Evolutionary conservation across 208 protist genomes (phyloP).

Genomic region (Acanthamoeba royreba): DNA sequence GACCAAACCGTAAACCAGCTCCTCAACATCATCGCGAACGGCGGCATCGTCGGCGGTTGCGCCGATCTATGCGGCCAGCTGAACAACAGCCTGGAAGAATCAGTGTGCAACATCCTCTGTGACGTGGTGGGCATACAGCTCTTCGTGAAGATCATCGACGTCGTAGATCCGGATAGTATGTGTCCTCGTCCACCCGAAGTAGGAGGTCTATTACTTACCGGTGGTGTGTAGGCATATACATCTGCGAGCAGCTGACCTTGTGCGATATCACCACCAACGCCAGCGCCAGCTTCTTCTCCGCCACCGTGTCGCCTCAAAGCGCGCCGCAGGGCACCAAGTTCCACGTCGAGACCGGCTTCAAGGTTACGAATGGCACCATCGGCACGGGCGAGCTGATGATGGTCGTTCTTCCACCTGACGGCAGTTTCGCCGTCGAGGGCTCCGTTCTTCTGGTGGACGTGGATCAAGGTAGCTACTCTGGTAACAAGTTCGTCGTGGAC

Average conservation of each 20-base stretch:
- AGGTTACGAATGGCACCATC: constrained; percentile 55
- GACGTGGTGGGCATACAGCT: constrained; percentile 57
- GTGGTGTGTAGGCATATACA: constrained; percentile 2
- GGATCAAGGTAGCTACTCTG: background rate
- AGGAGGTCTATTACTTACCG: no score
- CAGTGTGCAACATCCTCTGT: constrained; percentile 53
- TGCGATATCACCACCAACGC: constrained; percentile 49
- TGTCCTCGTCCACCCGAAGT: no score
- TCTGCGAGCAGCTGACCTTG: constrained; percentile 39
- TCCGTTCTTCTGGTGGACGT: constrained; percentile 3
- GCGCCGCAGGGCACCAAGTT: constrained; percentile 52
- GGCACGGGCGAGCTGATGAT: constrained; percentile 36
- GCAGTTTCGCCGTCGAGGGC: background rate
- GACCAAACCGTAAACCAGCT: constrained; percentile 58
- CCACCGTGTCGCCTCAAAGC: background rate
- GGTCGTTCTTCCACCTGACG: constrained; percentile 10
- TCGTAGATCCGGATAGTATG: background rate
- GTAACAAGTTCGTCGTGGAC: background rate
- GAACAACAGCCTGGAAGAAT: background rate
- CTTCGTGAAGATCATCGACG: background rate
- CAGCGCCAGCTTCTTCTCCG: background rate
- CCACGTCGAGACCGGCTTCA: background rate
- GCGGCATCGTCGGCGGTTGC: constrained; percentile 65
- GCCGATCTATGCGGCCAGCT: constrained; percentile 49
- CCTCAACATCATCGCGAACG: constrained; percentile 70